Evolutionary conservation across 306 rosid species (phyloP), one percentile per base, ranked within the genome.

Genomic region (Corylus americana): DNA sequence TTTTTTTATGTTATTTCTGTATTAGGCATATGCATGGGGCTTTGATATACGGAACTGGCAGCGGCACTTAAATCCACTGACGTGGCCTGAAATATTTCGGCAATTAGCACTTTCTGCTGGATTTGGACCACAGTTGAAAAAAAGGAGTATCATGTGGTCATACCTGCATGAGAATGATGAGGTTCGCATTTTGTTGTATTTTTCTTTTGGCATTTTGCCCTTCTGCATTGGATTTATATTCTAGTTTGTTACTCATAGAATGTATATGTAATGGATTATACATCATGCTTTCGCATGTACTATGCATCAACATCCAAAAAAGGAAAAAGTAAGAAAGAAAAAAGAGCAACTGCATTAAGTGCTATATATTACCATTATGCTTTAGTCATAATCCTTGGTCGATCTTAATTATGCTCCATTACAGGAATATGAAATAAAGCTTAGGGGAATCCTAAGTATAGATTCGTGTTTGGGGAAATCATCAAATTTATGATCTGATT

Each of bases 21-120:
- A 68, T 82, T 71, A 93, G 98, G 98, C 98, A 62, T 92, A 93
- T 82, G 89, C 96, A 18, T 96, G 99, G 99, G 99, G 99, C 63
- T 93, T 93, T 91, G 99, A 96, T 83, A 96, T 96, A 80, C 83
- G 94, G 70, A 93, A 91, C 80, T 96, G 99, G 99, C 98, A 95
- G 88, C 85, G 84, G 87, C 97, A 91, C 89, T 83, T 95, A 79
- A 93, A 91, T 87, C 93, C 92, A 48, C 86, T 90, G 81, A 95
- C 99, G 58, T 95, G 99, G 99, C 97, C 97, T 63, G 99, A 95
- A 87, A 87, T 95, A 80, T 86, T 93, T 75, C 88, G 99, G 78
- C 99, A 95, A 83, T 80, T 95, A 47, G 99, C 97, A 59, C 86
- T 95, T 67, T 91, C 98, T 70, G 94, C 99, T 11, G 97, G 99